Base-by-base conservation (phyloP, 257 asterid species). In the Thymus quinquecostatus region DNA sequence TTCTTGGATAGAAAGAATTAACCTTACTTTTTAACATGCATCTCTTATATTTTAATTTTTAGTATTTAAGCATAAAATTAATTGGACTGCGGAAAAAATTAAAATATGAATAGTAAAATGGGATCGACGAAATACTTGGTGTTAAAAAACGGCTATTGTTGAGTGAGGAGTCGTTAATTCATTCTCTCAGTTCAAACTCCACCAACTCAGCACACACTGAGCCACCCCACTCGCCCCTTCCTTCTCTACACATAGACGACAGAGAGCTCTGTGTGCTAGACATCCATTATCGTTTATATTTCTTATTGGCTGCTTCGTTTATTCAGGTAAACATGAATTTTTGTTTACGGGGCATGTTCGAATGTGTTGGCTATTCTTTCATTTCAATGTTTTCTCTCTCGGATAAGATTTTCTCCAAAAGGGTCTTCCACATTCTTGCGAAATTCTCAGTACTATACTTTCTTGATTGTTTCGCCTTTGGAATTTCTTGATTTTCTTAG, bases 91-190 rank as follows among this genome's bases (percentile, higher is more conserved):
- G 21, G 21, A 21, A 21, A 21, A 21, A 21, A 21, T 21, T 21
- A 21, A 21, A 21, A 21, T 21, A 21, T 21, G 21, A 21, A 21
- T 21, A 21, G 21, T 21, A 21, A 21, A 21, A 21, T 21, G 21
- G 21, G 0, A 21, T 21, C 21, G 21, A 21, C 21, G 21, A 21
- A 21, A 21, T 21, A 21, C 21, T 33, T 12, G 45, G 33, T 11
- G 64, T 11, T 1, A 27, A 63, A 63, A 10, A 28, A 43, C 5
- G 68, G 41, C 38, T 38, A 28, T 64, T 64, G 70, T 62, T 54
- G 21, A 21, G 21, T 28, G 64, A 43, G 45, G 62, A 69, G 75
- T 75, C 75, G 76, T 64, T 57, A 63, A 45, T 38, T 73, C 48
- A 12, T 33, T 50, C 27, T 49, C 6, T 7, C 40, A 10, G 34